Conservation (phyloP, 176 grass and related monocot species). For the Dactylis glomerata region DNA sequence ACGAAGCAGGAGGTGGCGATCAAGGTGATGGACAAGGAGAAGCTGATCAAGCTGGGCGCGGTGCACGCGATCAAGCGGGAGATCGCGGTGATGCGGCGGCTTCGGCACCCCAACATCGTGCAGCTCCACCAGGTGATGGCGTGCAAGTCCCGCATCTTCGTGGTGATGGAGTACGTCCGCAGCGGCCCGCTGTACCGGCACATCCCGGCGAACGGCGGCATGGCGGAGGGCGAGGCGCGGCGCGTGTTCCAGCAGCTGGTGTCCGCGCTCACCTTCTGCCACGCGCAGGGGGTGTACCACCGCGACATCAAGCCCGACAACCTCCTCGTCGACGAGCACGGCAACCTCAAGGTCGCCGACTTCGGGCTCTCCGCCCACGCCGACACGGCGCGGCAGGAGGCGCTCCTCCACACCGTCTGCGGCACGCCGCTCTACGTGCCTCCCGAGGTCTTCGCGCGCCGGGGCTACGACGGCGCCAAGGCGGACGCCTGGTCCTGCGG, state of each 20-base stretch:
- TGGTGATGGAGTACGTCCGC: conserved; percentile 69
- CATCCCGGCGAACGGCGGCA: conserved; percentile 19
- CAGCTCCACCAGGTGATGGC: conserved; percentile 65
- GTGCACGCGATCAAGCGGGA: conserved; percentile 51
- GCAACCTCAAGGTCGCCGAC: conserved; percentile 66
- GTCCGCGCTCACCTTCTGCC: conserved; percentile 55
- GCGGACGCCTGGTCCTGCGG: conserved; percentile 63
- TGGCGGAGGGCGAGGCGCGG: conserved; percentile 42
- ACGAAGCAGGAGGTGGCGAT: conserved; percentile 52
- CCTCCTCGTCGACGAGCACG: conserved; percentile 57
- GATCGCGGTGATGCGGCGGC: conserved; percentile 46
- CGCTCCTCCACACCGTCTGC: conserved; percentile 51
- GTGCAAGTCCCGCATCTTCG: conserved; percentile 48
- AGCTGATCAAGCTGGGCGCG: conserved; percentile 36
- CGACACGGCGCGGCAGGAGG: conserved; percentile 44
- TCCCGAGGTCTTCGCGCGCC: conserved; percentile 41
- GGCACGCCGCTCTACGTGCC: conserved; percentile 45
- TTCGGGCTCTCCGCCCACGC: conserved; percentile 56
- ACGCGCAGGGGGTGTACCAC: conserved; percentile 64
- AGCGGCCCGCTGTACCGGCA: conserved; percentile 50
- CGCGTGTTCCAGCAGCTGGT: conserved; percentile 65
- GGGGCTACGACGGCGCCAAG: conserved; percentile 50
- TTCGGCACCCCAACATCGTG: conserved; percentile 64
- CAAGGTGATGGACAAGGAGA: conserved; percentile 63
- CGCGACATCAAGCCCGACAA: conserved; percentile 79